Percentiles rank a stretch among this genome's conserved stretches.
Conservation (phyloP, 2,329 filamentous ascomycete species). For the Penicillium sumatraense region DNA sequence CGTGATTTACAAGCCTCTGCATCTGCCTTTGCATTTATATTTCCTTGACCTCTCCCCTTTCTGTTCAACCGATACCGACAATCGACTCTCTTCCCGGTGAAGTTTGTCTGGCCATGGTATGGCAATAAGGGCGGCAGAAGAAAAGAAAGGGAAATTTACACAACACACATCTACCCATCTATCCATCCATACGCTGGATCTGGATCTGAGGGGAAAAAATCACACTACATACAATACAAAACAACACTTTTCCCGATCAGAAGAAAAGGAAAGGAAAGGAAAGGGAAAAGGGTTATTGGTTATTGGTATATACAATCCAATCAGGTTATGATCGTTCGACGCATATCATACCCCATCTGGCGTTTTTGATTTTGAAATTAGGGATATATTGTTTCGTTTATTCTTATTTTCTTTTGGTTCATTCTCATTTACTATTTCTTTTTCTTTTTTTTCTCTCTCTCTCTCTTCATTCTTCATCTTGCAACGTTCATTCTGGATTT, state of each 20-base stretch:
- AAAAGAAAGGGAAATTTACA: background rate
- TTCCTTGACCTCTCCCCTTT: background rate
- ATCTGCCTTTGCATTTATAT: constrained; percentile 14
- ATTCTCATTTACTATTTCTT: no score
- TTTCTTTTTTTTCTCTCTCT: background rate
- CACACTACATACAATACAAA: no score
- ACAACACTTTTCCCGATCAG: no score
- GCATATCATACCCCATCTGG: constrained; percentile 29
- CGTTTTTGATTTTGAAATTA: constrained; percentile 12
- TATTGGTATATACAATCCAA: constrained; percentile 17
- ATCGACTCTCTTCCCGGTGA: constrained; percentile 19
- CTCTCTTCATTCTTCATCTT: background rate
- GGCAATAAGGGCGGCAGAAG: background rate
- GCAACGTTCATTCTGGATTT: background rate
- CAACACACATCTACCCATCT: no score
- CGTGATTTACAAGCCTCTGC: constrained; percentile 19
- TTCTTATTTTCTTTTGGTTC: no score
- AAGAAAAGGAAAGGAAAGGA: background rate
- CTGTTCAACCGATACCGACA: no score
- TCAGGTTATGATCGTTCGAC: constrained; percentile 25
- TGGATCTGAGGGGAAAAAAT: constrained; percentile 14
- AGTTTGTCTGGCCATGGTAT: no score
- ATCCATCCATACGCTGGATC: background rate
- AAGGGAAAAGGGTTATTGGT: no score
- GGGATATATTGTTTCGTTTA: background rate